Evolutionary conservation across 1,284 basidiomycete species (phyloP).

Genomic region (Rhodotorula sp.): DNA sequence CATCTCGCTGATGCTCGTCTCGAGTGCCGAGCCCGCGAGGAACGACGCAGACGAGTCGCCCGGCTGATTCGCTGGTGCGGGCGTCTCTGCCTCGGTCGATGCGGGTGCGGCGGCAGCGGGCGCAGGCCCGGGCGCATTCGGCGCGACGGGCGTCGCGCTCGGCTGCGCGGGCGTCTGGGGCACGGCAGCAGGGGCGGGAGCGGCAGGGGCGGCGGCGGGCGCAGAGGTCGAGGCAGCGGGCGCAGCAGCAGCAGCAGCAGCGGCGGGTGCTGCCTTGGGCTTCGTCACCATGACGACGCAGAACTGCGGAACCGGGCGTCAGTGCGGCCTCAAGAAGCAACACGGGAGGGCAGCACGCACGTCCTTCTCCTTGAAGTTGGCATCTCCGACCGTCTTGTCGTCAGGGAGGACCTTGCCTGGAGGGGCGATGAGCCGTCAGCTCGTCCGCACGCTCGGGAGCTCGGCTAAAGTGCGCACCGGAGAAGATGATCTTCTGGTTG

Average conservation of each 20-base stretch:
- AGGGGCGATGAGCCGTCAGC: constrained; percentile 3
- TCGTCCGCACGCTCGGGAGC: background rate
- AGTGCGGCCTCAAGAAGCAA: background rate
- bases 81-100: constrained; percentile 51
- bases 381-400: constrained; percentile 81
- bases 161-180: constrained; percentile 50
- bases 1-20: constrained; percentile 76
- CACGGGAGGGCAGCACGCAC: constrained; percentile 9
- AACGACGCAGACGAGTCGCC: constrained; percentile 40
- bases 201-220: constrained; percentile 46
- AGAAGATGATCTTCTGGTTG: constrained; percentile 92
- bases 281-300: constrained; percentile 98
- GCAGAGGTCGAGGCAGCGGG: constrained; percentile 44
- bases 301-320: constrained; percentile 57
- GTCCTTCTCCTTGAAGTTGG: constrained; percentile 96
- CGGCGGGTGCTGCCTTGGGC: constrained; percentile 61
- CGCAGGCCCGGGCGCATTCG: constrained; percentile 50
- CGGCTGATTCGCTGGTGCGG: constrained; percentile 38
- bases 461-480: constrained; percentile 59
- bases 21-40: constrained; percentile 71
- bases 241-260: constrained; percentile 47
- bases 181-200: constrained; percentile 48
- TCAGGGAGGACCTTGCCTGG: constrained; percentile 90
- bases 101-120: constrained; percentile 51
- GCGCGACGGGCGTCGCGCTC: constrained; percentile 49